These are phyloP conservation scores for Russula abietina DNA, from an alignment of 768 basidiomycete genomes.

Conservation along the genomic window DNA sequence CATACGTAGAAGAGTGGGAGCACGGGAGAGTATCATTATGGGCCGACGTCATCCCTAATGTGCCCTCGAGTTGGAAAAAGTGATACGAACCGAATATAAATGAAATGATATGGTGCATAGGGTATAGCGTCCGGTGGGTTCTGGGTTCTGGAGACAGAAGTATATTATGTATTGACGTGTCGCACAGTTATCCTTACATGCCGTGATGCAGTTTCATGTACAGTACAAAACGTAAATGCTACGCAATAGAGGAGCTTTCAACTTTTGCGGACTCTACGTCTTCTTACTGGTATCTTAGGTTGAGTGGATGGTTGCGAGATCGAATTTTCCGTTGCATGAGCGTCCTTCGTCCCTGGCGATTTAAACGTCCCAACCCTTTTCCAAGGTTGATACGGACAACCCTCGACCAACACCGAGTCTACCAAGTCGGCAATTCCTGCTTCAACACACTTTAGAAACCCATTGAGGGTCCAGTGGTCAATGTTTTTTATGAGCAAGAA, in stretches of 20 bases:
- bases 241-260: not conserved
- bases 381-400: conserved; percentile 42
- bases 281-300: not conserved
- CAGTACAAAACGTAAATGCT: conserved; percentile 1
- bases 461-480: conserved; percentile 44
- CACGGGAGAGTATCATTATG: conserved; percentile 61
- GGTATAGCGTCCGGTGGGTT: not conserved
- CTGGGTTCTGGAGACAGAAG: not conserved
- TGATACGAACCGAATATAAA: not conserved
- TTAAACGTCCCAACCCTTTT: conserved; percentile 36
- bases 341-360: conserved; percentile 20
- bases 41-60: conserved; percentile 59
- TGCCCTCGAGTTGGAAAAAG: conserved; percentile 73
- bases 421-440: conserved; percentile 37
- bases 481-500: conserved; percentile 49
- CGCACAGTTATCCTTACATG: conserved; percentile 5
- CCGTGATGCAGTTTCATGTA: conserved; percentile 1
- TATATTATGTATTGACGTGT: conserved; percentile 15
- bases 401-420: conserved; percentile 32
- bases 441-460: conserved; percentile 38
- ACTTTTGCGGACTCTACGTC: conserved; percentile 7
- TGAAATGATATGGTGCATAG: not conserved
- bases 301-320: conserved; percentile 19
- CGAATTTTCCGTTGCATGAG: conserved; percentile 35
- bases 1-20: conserved; percentile 74